Conservation (phyloP, 139 green algal species). For the Chlorella vulgaris region DNA sequence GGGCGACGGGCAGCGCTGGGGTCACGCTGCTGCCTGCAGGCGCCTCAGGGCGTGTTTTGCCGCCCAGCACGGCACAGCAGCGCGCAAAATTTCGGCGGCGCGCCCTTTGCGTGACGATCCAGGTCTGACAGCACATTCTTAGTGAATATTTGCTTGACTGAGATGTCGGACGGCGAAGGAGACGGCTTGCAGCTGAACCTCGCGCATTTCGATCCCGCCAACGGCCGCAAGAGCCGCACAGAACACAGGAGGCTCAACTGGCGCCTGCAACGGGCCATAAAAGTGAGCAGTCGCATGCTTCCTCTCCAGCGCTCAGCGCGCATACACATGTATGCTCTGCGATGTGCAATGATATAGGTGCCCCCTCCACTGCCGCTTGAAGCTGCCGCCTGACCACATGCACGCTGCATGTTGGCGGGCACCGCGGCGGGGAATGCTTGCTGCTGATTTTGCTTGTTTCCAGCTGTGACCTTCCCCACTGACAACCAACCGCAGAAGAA, state of each 20-base stretch:
- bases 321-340: no score
- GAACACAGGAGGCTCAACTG: conserved; percentile 8
- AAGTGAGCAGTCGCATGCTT: neutral
- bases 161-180: neutral
- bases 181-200: conserved; percentile 35
- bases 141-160: neutral
- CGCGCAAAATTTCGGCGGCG: neutral
- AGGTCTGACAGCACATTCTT: neutral
- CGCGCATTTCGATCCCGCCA: neutral
- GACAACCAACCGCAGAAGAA: no score
- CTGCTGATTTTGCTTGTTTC: no score
- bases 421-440: no score
- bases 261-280: neutral
- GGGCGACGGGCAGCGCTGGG: no score
- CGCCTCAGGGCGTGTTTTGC: no score
- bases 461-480: no score
- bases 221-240: neutral
- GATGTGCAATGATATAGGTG: no score
- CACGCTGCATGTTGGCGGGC: neutral
- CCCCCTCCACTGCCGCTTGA: no score
- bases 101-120: no score
- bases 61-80: no score
- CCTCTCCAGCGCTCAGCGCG: neutral
- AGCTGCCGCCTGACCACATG: neutral
- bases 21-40: no score